phyloP scores from a whole-genome alignment of 2,329 filamentous ascomycete genomes.

The Emmonsiellopsis sp. region DNA sequence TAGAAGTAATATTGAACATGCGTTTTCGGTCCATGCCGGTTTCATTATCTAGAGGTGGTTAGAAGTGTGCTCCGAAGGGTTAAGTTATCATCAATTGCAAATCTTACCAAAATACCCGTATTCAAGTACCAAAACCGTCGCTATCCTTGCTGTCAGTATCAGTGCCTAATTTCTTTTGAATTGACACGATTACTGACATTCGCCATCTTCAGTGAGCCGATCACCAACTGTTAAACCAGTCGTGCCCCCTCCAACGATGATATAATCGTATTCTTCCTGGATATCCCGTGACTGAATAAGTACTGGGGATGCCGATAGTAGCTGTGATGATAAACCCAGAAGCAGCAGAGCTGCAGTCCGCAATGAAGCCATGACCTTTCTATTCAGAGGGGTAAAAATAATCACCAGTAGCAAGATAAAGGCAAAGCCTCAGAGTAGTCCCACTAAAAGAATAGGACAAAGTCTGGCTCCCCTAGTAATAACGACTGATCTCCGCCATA shows the following conservation, averaged over 20 bases:
- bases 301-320: background rate
- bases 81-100: background rate
- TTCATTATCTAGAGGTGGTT: constrained; percentile 9
- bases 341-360: background rate
- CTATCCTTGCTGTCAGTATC: background rate
- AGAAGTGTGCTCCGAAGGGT: background rate
- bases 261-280: constrained; percentile 2
- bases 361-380: background rate
- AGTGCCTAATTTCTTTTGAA: background rate
- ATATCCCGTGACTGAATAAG: background rate
- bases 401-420: background rate
- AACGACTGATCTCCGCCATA: too few relatives aligned
- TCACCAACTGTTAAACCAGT: constrained; percentile 1
- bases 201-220: background rate
- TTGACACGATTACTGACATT: background rate
- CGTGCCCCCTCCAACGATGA: constrained; percentile 3
- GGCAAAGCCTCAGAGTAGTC: background rate
- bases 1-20: constrained; percentile 21
- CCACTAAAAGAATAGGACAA: background rate
- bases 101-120: constrained; percentile 1
- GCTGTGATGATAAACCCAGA: background rate
- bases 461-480: too few relatives aligned
- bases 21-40: constrained; percentile 12
- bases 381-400: background rate
- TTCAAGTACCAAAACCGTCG: background rate